A percentile compares a stretch with the other conserved stretches of the same genome.
These are phyloP conservation scores for Saitozyma podzolica DNA, from an alignment of 768 basidiomycete species.

Conservation along the genomic window DNA sequence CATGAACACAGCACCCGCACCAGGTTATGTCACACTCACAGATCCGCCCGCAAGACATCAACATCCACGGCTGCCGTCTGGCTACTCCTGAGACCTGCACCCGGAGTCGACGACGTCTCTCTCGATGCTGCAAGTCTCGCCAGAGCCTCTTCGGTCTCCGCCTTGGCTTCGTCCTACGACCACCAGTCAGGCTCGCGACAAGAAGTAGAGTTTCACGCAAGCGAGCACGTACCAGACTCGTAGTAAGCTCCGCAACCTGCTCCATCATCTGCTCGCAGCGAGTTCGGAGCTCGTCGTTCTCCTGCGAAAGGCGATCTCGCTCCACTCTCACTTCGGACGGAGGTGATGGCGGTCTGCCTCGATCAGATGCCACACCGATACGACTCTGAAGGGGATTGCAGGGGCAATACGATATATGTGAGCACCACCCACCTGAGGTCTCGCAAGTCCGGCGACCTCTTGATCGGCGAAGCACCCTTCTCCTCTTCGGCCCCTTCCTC, in stretches of 20 bases:
- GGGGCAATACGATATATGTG: too few species aligned
- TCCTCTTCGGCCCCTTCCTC: not conserved
- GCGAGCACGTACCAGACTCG: slow-evolving; percentile 56
- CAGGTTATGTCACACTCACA: slow-evolving; percentile 63
- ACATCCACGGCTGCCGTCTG: slow-evolving; percentile 64
- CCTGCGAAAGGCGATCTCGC: slow-evolving; percentile 64
- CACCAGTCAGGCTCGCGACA: too few species aligned
- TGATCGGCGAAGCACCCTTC: too few species aligned
- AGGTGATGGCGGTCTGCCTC: too few species aligned
- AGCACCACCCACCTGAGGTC: too few species aligned
- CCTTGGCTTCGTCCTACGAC: slow-evolving; percentile 65
- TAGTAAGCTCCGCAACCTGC: slow-evolving; percentile 73
- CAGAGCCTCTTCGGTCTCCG: slow-evolving; percentile 76
- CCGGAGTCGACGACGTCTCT: slow-evolving; percentile 62
- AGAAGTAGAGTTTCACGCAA: too few species aligned
- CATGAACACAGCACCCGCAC: not conserved
- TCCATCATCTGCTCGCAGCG: slow-evolving; percentile 73
- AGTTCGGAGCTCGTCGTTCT: slow-evolving; percentile 84
- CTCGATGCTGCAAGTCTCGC: slow-evolving; percentile 61
- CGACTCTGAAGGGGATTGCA: too few species aligned
- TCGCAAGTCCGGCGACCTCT: too few species aligned
- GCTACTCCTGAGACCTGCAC: slow-evolving; percentile 68
- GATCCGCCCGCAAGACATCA: slow-evolving; percentile 72
- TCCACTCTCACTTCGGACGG: slow-evolving; percentile 47
- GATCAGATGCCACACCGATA: too few species aligned